Conservation (phyloP, 345 rosid species). For the Eucalyptus pumila region DNA sequence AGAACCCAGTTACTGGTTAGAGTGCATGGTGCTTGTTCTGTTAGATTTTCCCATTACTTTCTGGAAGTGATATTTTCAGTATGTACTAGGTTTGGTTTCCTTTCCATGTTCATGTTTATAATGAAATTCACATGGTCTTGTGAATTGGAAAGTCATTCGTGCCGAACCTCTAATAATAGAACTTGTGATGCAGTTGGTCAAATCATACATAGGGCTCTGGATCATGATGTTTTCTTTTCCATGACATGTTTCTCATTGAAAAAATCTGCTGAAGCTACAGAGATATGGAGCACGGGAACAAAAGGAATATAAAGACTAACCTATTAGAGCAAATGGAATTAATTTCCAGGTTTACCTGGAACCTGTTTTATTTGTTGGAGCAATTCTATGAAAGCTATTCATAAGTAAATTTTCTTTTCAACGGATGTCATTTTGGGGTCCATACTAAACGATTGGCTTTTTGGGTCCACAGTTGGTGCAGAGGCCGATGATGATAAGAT, state of each 20-base stretch:
- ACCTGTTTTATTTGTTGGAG: background rate
- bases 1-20: background rate
- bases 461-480: constrained; percentile 44
- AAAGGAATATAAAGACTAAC: background rate
- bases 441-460: background rate
- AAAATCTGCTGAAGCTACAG: background rate
- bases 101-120: background rate
- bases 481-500: constrained; percentile 49
- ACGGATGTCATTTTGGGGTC: background rate
- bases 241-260: background rate
- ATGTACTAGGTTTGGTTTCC: background rate
- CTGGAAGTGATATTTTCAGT: background rate
- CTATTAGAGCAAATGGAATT: background rate
- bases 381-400: background rate
- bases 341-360: background rate
- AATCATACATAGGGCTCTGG: background rate
- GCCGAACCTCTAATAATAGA: background rate
- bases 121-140: background rate
- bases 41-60: background rate
- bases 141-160: background rate
- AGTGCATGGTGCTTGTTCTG: background rate
- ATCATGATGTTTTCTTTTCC: background rate
- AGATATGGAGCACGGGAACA: background rate
- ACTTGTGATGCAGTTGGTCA: background rate
- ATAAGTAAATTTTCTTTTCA: background rate